phyloP scores from a whole-genome alignment of 208 protist species.

The Blechomonas ayalai region DNA sequence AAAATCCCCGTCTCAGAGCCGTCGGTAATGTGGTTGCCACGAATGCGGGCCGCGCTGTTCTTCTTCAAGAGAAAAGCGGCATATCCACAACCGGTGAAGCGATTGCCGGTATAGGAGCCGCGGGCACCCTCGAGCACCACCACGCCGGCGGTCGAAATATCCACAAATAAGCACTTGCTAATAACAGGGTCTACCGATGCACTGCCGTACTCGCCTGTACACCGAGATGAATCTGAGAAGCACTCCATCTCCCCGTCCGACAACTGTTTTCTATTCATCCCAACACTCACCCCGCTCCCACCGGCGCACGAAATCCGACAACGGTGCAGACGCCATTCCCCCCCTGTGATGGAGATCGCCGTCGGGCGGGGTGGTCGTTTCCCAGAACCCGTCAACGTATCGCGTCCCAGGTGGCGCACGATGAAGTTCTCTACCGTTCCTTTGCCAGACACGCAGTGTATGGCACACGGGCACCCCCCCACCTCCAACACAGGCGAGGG shows the following conservation, averaged over 20 bases:
- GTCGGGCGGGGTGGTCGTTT: conserved; percentile 50
- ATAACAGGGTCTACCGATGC: conserved; percentile 39
- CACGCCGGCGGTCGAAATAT: conserved; percentile 67
- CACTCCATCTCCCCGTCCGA: not conserved
- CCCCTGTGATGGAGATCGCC: conserved; percentile 53
- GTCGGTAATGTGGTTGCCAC: conserved; percentile 61
- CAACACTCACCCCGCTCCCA: conserved; percentile 59
- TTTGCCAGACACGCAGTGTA: conserved; percentile 48
- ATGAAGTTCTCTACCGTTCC: conserved; percentile 74
- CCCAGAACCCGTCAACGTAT: conserved; percentile 6
- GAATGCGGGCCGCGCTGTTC: conserved; percentile 35
- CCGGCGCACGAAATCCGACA: conserved; percentile 70
- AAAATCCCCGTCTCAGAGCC: conserved; percentile 76
- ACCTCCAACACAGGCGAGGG: conserved; percentile 65
- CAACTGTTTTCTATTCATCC: conserved; percentile 5
- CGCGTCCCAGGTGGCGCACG: conserved; percentile 46
- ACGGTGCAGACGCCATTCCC: conserved; percentile 57
- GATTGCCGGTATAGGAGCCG: conserved; percentile 67
- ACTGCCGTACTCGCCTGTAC: not conserved
- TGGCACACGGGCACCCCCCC: conserved; percentile 26
- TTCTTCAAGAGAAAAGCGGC: conserved; percentile 74
- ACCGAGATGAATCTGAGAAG: not conserved
- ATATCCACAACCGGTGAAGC: conserved; percentile 70
- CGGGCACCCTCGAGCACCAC: conserved; percentile 53
- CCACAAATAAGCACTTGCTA: conserved; percentile 69